Base-by-base conservation (phyloP, 257 asterid genomes). In the Cruciata laevipes region DNA sequence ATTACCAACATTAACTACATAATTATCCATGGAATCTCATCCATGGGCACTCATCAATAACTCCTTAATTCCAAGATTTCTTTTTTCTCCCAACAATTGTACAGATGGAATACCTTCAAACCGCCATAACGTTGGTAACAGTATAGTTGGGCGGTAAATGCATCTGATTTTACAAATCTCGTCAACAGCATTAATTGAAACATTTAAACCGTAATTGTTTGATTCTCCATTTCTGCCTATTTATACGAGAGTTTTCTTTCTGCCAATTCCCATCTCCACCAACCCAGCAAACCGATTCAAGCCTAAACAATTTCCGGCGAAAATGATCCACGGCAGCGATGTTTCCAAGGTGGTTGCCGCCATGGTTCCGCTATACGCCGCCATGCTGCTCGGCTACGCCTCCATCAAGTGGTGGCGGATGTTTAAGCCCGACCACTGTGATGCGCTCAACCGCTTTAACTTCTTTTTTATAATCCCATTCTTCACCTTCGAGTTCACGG, bases 381-480 rank as follows among this genome's bases (percentile, higher is more conserved):
- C 95, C 0, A 74, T 91, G 21, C 77, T 31, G 1, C 72, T 91
- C 2, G 98, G 98, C 0, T 91, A 91, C 38, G 82, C 64, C 40
- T 87, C 94, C 0, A 82, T 91, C 17, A 80, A 55, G 25, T 83
- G 96, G 88, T 79, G 89, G 87, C 59, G 78, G 31, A 83, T 89
- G 84, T 86, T 91, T 73, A 79, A 80, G n/a, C 74, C 87, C 1
- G 85, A 87, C 13, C 89, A 91, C 9, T 85, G 92, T 67, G 90
- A 85, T 55, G 91, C 89, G 42, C 83, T 91, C 23, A 91, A 87
- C 67, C 81, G 92, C 1, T 81, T 89, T 75, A 84, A 77, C n/a
- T 87, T 88, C 59, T 91, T 77, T 24, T 87, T 87, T 76, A 73
- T 90, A 27, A 66, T 90, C 60, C 90, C 98, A 1, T 87, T 91